These are phyloP conservation scores for Trichaptum fuscoviolaceum DNA, from an alignment of 768 basidiomycete species.

Conservation along the genomic window DNA sequence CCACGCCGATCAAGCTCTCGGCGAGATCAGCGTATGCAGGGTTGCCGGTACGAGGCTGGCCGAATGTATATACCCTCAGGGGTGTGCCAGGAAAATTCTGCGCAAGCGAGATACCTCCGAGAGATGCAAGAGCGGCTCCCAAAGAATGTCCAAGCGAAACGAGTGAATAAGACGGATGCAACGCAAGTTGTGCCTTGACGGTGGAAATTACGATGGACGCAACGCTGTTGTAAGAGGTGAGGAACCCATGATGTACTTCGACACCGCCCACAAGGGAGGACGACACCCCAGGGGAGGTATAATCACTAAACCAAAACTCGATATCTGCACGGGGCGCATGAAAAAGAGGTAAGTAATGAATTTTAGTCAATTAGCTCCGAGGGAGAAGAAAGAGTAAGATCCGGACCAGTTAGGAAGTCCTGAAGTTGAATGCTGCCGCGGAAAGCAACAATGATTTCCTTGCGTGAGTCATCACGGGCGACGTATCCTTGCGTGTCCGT, in stretches of 20 bases:
- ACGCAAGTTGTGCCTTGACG: conserved; percentile 26
- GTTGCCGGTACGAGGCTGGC: conserved; percentile 47
- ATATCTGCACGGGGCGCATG: conserved; percentile 19
- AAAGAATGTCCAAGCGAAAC: conserved; percentile 28
- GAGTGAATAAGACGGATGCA: conserved; percentile 29
- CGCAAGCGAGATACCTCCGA: conserved; percentile 18
- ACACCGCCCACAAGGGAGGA: conserved; percentile 15
- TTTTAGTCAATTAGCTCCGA: neutral
- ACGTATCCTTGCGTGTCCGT: conserved; percentile 40
- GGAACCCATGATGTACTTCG: conserved; percentile 21
- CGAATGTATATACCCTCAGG: conserved; percentile 38
- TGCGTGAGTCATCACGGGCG: conserved; percentile 35
- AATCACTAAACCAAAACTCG: conserved; percentile 25
- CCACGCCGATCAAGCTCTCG: conserved; percentile 30
- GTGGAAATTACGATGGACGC: conserved; percentile 23
- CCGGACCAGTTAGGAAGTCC: conserved; percentile 24
- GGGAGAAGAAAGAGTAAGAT: neutral
- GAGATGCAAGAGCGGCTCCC: conserved; percentile 19
- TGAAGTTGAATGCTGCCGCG: conserved; percentile 31
- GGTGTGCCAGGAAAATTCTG: conserved; percentile 12
- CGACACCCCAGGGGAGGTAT: conserved; percentile 22
- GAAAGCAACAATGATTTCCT: conserved; percentile 38
- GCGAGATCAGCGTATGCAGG: conserved; percentile 34
- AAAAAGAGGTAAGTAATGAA: neutral
- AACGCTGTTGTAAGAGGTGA: conserved; percentile 27